Percentiles rank a stretch among this genome's conserved stretches.
Evolutionary conservation across 2,329 filamentous ascomycete genomes (phyloP).

Genomic region (Cadophora sp.): DNA sequence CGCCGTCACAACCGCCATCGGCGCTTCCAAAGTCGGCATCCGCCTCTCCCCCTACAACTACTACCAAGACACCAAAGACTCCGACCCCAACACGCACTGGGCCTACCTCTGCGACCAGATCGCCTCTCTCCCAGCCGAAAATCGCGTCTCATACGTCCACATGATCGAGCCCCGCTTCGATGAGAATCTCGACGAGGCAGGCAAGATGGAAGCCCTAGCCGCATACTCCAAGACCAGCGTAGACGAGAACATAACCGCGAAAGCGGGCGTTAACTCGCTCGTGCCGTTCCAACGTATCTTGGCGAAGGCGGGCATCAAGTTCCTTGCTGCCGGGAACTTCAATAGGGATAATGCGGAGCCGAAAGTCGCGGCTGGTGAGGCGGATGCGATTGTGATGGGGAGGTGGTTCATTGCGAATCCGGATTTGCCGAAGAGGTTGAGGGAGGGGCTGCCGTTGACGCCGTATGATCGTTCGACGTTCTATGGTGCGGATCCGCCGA

Average conservation of each 20-base stretch:
- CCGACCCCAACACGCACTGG: conserved; percentile 44
- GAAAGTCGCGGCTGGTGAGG: too few species aligned
- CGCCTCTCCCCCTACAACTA: conserved; percentile 62
- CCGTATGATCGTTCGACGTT: conserved; percentile 30
- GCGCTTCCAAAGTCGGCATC: conserved; percentile 59
- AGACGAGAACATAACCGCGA: too few species aligned
- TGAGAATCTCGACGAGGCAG: too few species aligned
- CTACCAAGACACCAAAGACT: conserved; percentile 65
- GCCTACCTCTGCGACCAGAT: conserved; percentile 47
- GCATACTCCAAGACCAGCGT: too few species aligned
- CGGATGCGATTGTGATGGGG: too few species aligned
- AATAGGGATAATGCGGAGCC: too few species aligned
- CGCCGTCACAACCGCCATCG: conserved; percentile 56
- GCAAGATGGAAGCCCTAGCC: too few species aligned
- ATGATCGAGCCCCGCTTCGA: conserved; percentile 21
- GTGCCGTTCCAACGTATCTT: too few species aligned
- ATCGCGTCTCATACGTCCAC: conserved; percentile 30
- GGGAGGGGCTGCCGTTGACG: conserved; percentile 42
- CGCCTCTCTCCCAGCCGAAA: conserved; percentile 20
- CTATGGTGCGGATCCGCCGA: conserved; percentile 39
- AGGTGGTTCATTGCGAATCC: conserved; percentile 29
- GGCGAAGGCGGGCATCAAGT: too few species aligned
- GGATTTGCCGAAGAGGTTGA: conserved; percentile 29
- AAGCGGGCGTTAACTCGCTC: too few species aligned
- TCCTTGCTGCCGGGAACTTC: too few species aligned